Conservation (phyloP, 805 yeast species). For the Ogataea corticis region DNA sequence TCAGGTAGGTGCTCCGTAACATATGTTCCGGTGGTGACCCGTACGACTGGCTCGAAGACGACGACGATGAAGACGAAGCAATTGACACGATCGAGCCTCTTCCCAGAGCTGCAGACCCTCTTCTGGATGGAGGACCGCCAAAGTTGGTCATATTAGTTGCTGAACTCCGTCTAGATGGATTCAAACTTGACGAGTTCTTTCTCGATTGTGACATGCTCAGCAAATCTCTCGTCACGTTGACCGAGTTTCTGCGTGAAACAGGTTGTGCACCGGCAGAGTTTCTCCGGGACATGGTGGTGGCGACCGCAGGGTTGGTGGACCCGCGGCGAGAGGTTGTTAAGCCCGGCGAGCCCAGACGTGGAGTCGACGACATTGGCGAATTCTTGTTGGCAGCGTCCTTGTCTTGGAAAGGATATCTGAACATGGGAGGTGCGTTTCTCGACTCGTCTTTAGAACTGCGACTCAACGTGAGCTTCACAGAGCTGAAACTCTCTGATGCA, state of each 20-base stretch:
- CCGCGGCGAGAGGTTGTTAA: conserved; percentile 34
- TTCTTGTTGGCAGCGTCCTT: conserved; percentile 18
- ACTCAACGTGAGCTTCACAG: conserved; percentile 9
- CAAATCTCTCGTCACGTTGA: conserved; percentile 17
- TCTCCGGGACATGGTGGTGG: conserved; percentile 31
- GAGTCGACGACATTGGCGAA: conserved; percentile 14
- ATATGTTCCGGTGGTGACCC: conserved; percentile 5
- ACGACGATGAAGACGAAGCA: conserved; percentile 19
- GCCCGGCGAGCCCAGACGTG: conserved; percentile 19
- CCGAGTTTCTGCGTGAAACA: conserved; percentile 20
- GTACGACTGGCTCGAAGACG: conserved; percentile 11
- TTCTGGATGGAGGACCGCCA: conserved; percentile 13
- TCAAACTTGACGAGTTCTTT: conserved; percentile 21
- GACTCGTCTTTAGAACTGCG: conserved; percentile 19
- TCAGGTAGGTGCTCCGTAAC: background rate
- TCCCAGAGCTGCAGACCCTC: conserved; percentile 20
- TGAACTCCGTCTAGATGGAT: conserved; percentile 22
- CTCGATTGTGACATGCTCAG: conserved; percentile 20
- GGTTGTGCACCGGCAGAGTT: conserved; percentile 14
- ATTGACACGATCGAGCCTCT: conserved; percentile 19
- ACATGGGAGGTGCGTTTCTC: conserved; percentile 44
- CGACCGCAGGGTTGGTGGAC: conserved; percentile 25
- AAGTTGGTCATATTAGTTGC: background rate
- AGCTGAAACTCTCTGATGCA: conserved; percentile 12
- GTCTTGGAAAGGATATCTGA: conserved; percentile 73